A percentile compares a stretch with the other conserved stretches of the same genome.
Evolutionary conservation across 2,329 filamentous ascomycete species (phyloP).

Genomic region (Botryotinia calthae): DNA sequence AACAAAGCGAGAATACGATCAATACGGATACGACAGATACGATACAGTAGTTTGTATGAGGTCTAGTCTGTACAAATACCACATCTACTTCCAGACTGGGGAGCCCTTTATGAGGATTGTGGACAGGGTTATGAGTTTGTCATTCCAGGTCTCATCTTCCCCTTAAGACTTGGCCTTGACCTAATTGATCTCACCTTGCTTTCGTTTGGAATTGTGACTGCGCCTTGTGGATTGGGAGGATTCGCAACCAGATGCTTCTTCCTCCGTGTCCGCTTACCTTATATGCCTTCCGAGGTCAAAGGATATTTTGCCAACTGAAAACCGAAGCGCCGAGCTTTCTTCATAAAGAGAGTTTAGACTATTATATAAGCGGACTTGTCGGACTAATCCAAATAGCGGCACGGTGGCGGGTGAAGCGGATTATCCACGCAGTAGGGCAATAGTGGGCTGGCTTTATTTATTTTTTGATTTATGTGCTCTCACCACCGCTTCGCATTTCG

Average conservation of each 20-base stretch:
- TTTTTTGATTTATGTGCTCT: neutral
- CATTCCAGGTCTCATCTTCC: neutral
- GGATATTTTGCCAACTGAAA: neutral
- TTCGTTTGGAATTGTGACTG: neutral
- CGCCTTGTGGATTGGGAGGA: neutral
- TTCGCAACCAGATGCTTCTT: neutral
- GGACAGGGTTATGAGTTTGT: neutral
- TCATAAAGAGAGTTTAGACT: neutral
- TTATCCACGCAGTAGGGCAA: neutral
- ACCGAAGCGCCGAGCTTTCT: neutral
- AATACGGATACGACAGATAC: neutral
- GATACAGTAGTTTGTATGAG: neutral
- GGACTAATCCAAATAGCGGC: neutral
- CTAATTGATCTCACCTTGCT: neutral
- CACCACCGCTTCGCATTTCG: neutral
- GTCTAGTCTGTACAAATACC: neutral
- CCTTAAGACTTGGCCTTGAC: neutral
- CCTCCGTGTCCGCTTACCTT: neutral
- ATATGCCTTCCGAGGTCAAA: neutral
- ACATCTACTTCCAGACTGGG: neutral
- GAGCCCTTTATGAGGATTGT: neutral
- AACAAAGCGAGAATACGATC: neutral
- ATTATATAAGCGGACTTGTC: neutral
- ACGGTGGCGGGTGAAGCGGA: neutral
- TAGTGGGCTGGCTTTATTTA: neutral